Evolutionary conservation across 2,329 filamentous ascomycete species (phyloP).

Genomic region (Saccharata proteae): DNA sequence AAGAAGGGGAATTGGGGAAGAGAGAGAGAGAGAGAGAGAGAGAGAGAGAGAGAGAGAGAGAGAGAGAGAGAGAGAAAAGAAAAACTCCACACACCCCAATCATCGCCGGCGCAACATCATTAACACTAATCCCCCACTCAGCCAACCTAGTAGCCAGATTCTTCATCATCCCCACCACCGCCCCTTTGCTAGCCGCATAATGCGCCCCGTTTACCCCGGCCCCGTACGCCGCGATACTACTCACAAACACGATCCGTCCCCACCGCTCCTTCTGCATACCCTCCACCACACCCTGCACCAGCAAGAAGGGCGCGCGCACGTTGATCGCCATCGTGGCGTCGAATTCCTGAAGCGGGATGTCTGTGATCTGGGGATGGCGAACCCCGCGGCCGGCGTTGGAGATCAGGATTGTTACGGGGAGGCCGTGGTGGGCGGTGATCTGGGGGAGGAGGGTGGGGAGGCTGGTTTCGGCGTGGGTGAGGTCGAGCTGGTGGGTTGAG

Average conservation of each 20-base stretch:
- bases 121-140: slow-evolving; percentile 50
- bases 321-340: slow-evolving; percentile 52
- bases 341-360: slow-evolving; percentile 52
- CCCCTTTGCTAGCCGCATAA: slow-evolving; percentile 50
- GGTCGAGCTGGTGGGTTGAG: slow-evolving; percentile 46
- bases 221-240: slow-evolving; percentile 50
- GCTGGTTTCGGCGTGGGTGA: slow-evolving; percentile 42
- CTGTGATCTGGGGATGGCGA: slow-evolving; percentile 38
- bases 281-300: slow-evolving; percentile 48
- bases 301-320: slow-evolving; percentile 48
- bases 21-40: slow-evolving; percentile 36
- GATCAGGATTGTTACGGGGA: slow-evolving; percentile 50
- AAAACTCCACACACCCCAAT: too few relatives aligned
- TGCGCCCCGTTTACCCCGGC: slow-evolving; percentile 34
- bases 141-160: slow-evolving; percentile 50
- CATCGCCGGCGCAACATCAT: slow-evolving; percentile 58
- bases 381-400: slow-evolving; percentile 57
- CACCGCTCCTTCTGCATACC: slow-evolving; percentile 48
- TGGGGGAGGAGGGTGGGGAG: too few relatives aligned
- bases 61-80: too few relatives aligned
- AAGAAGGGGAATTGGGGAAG: too few relatives aligned
- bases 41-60: too few relatives aligned
- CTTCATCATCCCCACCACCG: slow-evolving; percentile 52
- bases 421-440: too few relatives aligned
- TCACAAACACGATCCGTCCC: slow-evolving; percentile 54